A percentile compares a stretch with the other conserved stretches of the same genome.
Conservation (phyloP, 129 eudicot genomes). For the Gnaphalium uliginosum region DNA sequence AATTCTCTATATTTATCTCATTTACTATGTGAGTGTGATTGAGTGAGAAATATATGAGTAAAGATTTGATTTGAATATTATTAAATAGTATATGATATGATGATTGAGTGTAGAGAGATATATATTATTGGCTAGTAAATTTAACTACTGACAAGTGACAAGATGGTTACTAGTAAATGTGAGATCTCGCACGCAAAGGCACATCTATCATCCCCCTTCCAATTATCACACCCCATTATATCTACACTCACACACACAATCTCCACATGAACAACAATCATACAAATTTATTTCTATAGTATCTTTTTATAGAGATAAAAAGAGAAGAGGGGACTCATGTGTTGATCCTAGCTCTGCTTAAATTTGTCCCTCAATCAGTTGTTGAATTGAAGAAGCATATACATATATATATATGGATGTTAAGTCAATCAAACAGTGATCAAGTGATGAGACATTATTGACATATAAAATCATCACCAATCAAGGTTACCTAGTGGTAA, state of each 20-base stretch:
- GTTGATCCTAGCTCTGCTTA: background rate
- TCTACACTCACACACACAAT: slow-evolving; percentile 38
- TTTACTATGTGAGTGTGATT: background rate
- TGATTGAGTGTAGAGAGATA: slow-evolving; percentile 37
- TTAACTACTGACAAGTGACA: slow-evolving; percentile 35
- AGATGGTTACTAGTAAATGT: slow-evolving; percentile 45
- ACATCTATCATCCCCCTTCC: slow-evolving; percentile 29
- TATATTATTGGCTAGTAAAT: slow-evolving; percentile 35
- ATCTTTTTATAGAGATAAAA: background rate
- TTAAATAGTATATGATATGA: slow-evolving; percentile 2
- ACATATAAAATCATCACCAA: no score
- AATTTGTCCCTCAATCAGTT: no score
- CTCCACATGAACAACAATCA: slow-evolving; percentile 8
- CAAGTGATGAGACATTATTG: background rate
- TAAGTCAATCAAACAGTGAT: background rate
- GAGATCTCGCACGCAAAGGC: slow-evolving; percentile 47
- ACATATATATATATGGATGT: background rate
- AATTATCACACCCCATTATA: slow-evolving; percentile 30
- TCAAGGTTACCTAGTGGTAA: no score
- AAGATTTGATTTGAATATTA: background rate
- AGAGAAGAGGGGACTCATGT: background rate
- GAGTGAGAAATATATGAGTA: background rate
- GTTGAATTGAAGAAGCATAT: no score
- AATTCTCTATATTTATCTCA: slow-evolving; percentile 6
- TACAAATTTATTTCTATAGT: background rate